phyloP scores from a whole-genome alignment of 345 rosid genomes.

The Trapa incisa region DNA sequence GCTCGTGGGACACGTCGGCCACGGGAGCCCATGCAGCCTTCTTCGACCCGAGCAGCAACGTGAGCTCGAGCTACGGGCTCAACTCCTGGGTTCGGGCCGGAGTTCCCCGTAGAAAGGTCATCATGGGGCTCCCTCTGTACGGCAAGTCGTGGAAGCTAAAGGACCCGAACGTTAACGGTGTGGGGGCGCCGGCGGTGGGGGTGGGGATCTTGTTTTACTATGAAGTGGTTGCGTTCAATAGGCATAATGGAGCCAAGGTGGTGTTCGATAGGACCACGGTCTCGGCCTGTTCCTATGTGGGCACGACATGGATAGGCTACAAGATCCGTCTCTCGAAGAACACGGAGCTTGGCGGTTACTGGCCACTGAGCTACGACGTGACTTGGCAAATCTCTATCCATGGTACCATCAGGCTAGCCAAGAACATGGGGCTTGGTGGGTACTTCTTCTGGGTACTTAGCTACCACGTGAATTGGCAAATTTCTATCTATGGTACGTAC shows the following conservation, averaged over 20 bases:
- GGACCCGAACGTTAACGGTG: conserved; percentile 10
- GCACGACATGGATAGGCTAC: conserved; percentile 21
- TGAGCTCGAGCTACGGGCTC: conserved; percentile 19
- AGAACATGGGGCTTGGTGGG: too few species aligned
- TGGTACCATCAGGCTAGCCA: too few species aligned
- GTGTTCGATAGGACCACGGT: conserved; percentile 16
- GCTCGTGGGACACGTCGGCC: conserved; percentile 19
- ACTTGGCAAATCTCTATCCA: conserved; percentile 11
- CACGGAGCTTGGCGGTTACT: conserved; percentile 14
- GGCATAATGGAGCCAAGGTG: conserved; percentile 8
- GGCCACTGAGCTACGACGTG: conserved; percentile 18
- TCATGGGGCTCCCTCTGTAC: conserved; percentile 23
- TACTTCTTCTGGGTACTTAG: too few species aligned
- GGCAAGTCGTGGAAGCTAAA: conserved; percentile 23
- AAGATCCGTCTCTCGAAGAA: conserved; percentile 12
- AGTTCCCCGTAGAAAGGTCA: conserved; percentile 8
- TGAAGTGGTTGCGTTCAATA: conserved; percentile 12
- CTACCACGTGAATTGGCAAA: too few species aligned
- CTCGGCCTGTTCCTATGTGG: conserved; percentile 12
- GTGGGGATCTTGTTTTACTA: conserved; percentile 8
- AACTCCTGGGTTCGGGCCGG: conserved; percentile 17
- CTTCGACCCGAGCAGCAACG: conserved; percentile 11
- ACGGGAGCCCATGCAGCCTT: conserved; percentile 24
- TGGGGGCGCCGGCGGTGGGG: conserved; percentile 17
- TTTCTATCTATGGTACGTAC: too few species aligned